Percentiles rank a stretch among this genome's conserved stretches.
phyloP scores from a whole-genome alignment of 768 basidiomycete species.

The Boletus reticulatus region DNA sequence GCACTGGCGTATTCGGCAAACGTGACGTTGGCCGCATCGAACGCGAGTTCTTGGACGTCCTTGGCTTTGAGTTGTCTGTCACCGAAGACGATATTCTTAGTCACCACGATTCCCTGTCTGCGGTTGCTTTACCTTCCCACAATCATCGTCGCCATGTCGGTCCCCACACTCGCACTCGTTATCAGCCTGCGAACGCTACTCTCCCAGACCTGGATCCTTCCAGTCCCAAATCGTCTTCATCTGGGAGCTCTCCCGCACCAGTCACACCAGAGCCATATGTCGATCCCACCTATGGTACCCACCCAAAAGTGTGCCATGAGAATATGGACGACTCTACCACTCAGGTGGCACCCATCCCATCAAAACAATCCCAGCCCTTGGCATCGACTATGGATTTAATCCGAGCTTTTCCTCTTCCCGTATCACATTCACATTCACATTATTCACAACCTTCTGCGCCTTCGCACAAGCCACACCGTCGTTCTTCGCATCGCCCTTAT shows the following conservation, averaged over 20 bases:
- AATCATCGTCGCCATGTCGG: conserved; percentile 26
- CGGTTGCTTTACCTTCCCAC: conserved; percentile 26
- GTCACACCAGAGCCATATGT: conserved; percentile 28
- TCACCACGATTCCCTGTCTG: conserved; percentile 38
- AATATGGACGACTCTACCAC: conserved; percentile 25
- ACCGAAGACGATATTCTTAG: conserved; percentile 61
- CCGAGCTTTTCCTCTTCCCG: conserved; percentile 48
- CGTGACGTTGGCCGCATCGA: conserved; percentile 80
- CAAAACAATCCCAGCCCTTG: conserved; percentile 24
- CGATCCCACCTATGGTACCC: conserved; percentile 19
- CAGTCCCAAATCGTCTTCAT: conserved; percentile 38
- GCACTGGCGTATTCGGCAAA: conserved; percentile 79
- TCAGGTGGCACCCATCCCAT: conserved; percentile 20
- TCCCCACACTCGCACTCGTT: conserved; percentile 18
- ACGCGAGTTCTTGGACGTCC: conserved; percentile 77
- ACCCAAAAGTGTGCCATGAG: conserved; percentile 29
- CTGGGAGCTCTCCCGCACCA: conserved; percentile 33
- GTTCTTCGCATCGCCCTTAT: conserved; percentile 23
- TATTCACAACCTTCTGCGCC: conserved; percentile 18
- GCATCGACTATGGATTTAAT: conserved; percentile 43
- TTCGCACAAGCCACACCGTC: conserved; percentile 26
- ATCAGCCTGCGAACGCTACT: conserved; percentile 13
- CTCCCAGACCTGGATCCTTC: conserved; percentile 47
- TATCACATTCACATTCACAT: conserved; percentile 27
- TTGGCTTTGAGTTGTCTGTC: conserved; percentile 71